These are phyloP conservation scores for Hericium coralloides DNA, from an alignment of 768 basidiomycete species.

Conservation along the genomic window DNA sequence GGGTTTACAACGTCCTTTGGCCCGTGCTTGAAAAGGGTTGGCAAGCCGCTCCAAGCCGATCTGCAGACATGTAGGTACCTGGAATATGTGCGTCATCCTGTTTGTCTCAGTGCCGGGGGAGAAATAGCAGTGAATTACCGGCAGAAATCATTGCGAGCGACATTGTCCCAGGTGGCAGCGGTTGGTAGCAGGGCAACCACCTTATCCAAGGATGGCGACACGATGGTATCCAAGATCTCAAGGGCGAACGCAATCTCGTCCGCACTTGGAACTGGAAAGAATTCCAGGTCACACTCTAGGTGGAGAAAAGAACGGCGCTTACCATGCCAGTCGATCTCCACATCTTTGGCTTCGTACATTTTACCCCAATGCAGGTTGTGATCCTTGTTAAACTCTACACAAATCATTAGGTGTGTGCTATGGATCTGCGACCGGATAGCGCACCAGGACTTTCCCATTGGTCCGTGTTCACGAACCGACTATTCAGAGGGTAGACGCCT, in stretches of 20 bases:
- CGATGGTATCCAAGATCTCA: slow-evolving; percentile 65
- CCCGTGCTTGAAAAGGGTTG: slow-evolving; percentile 56
- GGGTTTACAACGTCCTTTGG: slow-evolving; percentile 47
- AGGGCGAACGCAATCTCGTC: slow-evolving; percentile 76
- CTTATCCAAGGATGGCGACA: slow-evolving; percentile 53
- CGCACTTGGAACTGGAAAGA: slow-evolving; percentile 40
- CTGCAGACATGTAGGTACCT: slow-evolving; percentile 65
- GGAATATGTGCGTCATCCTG: slow-evolving; percentile 2
- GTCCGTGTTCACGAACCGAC: slow-evolving; percentile 72
- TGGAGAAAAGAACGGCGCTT: slow-evolving; percentile 12
- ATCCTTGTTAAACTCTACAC: slow-evolving; percentile 48
- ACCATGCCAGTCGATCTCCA: slow-evolving; percentile 87
- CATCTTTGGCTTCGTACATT: slow-evolving; percentile 68
- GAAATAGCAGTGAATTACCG: slow-evolving; percentile 35
- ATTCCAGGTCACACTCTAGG: neutral
- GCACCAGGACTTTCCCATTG: slow-evolving; percentile 74
- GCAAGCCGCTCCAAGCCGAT: slow-evolving; percentile 70
- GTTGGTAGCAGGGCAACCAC: slow-evolving; percentile 55
- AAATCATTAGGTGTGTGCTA: slow-evolving; percentile 5
- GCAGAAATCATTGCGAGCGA: slow-evolving; percentile 76
- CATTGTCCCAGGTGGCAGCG: slow-evolving; percentile 51
- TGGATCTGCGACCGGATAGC: slow-evolving; percentile 10
- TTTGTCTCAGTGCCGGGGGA: neutral
- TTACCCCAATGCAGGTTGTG: slow-evolving; percentile 75
- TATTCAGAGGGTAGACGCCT: slow-evolving; percentile 68